Evolutionary conservation across 139 green algal genomes (phyloP), one percentile per base, ranked within the genome.

Genomic region (Chlorella sp.): DNA sequence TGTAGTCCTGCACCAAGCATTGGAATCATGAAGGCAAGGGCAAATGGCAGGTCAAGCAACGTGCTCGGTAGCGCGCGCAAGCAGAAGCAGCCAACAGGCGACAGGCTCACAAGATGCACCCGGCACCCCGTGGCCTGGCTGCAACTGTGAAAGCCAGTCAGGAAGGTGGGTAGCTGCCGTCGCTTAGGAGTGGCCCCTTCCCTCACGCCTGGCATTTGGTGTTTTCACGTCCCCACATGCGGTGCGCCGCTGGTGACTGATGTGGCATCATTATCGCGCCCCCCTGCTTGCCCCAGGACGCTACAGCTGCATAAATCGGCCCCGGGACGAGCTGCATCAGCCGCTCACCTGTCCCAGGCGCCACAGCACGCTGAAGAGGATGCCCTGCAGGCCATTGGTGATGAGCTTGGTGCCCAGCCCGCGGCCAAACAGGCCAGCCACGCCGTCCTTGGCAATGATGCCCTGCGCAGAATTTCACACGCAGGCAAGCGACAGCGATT

Each of bases 341-440:
- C n/a, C n/a, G n/a, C n/a, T n/a, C 63, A 90, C 91, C 80, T 93
- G 87, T 30, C 91, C 91, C 72, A 96, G 67, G 62, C 91, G 85
- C 91, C 91, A 96, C 31, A 96, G 76, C 59, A 96, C 89, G 23
- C 63, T 82, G 80, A 93, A 93, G 74, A 95, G 66, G 62, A 94
- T 82, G 50, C 90, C 89, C 77, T 86, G 81, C 17, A 93, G 77
- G 35, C 89, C 90, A 78, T 97, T 97, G 42, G 89, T 82, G 34
- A 97, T 74, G 70, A 97, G 89, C 78, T 96, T 95, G 42, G 91
- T 96, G 70, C 91, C 88, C 29, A 97, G 81, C 17, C 93, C 93
- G 24, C 93, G 83, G 60, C 86, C 85, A 59, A 96, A 90, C 30
- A 97, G 80, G n/a, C 92, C 93, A 5, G 71, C 5, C 3, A 96